phyloP scores from a whole-genome alignment of 257 asterid species.

The Solanum phureja region DNA sequence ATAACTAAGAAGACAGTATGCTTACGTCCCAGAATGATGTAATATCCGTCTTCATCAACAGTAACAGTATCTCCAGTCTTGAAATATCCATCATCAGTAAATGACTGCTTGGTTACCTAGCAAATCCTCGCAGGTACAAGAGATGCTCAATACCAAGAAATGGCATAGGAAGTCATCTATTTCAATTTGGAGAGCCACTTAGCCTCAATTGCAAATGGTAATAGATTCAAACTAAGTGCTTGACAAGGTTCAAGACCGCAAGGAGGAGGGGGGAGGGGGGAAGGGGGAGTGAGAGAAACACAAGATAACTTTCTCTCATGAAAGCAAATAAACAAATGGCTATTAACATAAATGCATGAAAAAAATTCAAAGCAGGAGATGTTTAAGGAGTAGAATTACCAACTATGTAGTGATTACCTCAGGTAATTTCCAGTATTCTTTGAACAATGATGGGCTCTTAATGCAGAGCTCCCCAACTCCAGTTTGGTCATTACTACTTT shows the following conservation, averaged over 20 bases:
- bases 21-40: constrained; percentile 95
- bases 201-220: not conserved
- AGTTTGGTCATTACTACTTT: constrained; percentile 23
- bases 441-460: constrained; percentile 86
- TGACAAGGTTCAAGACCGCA: not conserved
- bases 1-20: not conserved
- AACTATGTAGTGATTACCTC: constrained; percentile 38
- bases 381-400: not conserved
- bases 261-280: too few relatives aligned
- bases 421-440: constrained; percentile 89
- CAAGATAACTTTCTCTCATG: not conserved
- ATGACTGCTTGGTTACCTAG: constrained; percentile 82
- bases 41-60: constrained; percentile 87
- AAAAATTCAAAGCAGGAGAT: not conserved
- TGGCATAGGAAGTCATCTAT: not conserved
- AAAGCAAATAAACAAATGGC: not conserved
- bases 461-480: constrained; percentile 85
- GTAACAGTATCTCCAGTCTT: constrained; percentile 95
- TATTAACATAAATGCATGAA: not conserved
- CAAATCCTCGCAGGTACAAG: not conserved
- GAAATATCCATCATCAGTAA: constrained; percentile 74
- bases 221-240: not conserved
- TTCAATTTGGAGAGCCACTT: not conserved
- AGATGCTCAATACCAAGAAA: not conserved
- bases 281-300: not conserved